A percentile compares a stretch with the other conserved stretches of the same genome.
Conservation (phyloP, 768 basidiomycete genomes). For the Pleurotus sapidus region DNA sequence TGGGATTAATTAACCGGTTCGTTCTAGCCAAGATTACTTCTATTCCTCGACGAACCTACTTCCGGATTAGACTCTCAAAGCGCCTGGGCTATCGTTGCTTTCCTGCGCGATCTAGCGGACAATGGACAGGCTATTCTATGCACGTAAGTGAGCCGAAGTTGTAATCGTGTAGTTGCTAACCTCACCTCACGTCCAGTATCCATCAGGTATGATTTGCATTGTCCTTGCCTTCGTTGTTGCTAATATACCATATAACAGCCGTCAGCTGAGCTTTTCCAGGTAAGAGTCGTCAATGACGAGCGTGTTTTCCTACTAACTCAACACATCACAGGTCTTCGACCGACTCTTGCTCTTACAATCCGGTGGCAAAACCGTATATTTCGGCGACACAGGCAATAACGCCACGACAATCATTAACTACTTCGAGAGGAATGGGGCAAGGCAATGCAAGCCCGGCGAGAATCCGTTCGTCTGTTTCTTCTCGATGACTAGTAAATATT, state of each 20-base stretch:
- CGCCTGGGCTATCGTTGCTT: slow-evolving; percentile 77
- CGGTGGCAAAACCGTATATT: slow-evolving; percentile 76
- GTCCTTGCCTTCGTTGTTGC: neutral
- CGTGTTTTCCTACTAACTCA: too few relatives aligned
- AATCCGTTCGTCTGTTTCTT: slow-evolving; percentile 56
- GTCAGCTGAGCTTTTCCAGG: slow-evolving; percentile 77
- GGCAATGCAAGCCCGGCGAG: slow-evolving; percentile 56
- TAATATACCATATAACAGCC: slow-evolving; percentile 43
- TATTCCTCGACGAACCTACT: slow-evolving; percentile 90
- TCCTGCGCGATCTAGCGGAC: slow-evolving; percentile 73
- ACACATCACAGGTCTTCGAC: slow-evolving; percentile 55
- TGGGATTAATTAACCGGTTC: neutral
- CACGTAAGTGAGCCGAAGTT: slow-evolving; percentile 48
- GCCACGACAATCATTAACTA: slow-evolving; percentile 65
- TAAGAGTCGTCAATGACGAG: neutral
- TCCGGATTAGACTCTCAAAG: slow-evolving; percentile 85
- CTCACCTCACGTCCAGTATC: slow-evolving; percentile 27
- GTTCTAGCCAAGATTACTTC: slow-evolving; percentile 61
- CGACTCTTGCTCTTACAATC: slow-evolving; percentile 70
- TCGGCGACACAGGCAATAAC: slow-evolving; percentile 67
- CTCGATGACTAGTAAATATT: neutral
- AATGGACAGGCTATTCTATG: slow-evolving; percentile 86
- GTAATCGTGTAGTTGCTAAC: neutral
- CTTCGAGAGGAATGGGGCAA: slow-evolving; percentile 70
- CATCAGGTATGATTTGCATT: slow-evolving; percentile 30